phyloP scores from a whole-genome alignment of 441 rosid species.

The Sinapis alba region DNA sequence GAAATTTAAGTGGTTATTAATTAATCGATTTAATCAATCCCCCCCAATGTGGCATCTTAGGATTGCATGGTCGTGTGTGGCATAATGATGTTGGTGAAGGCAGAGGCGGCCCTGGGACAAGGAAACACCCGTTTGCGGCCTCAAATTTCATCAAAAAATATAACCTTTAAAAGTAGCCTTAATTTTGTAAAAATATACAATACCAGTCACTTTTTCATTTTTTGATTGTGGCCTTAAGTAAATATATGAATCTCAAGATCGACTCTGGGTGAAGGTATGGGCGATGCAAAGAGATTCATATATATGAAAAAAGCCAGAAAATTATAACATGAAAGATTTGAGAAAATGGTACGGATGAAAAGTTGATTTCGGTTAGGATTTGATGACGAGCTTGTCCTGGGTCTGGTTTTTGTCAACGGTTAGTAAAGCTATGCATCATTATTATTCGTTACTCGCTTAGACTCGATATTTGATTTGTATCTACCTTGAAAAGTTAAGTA shows the following conservation, averaged over 20 bases:
- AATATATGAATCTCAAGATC: too few relatives aligned
- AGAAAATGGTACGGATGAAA: slow-evolving; percentile 36
- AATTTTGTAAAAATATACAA: too few relatives aligned
- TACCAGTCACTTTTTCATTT: too few relatives aligned
- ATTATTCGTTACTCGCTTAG: too few relatives aligned
- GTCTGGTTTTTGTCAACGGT: not conserved
- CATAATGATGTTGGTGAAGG: slow-evolving; percentile 49
- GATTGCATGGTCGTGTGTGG: slow-evolving; percentile 43
- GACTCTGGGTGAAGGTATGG: slow-evolving; percentile 53
- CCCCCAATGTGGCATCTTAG: slow-evolving; percentile 48
- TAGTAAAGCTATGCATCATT: not conserved
- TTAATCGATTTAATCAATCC: not conserved
- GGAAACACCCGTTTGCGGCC: too few relatives aligned
- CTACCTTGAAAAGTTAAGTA: too few relatives aligned
- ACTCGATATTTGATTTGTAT: too few relatives aligned
- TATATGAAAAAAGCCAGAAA: slow-evolving; percentile 48
- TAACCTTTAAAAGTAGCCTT: too few relatives aligned
- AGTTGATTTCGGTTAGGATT: slow-evolving; percentile 33
- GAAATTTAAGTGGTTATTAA: not conserved
- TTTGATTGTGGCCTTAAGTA: too few relatives aligned
- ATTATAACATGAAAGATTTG: slow-evolving; percentile 60
- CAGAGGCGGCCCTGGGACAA: too few relatives aligned
- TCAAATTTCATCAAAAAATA: too few relatives aligned
- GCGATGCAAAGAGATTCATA: slow-evolving; percentile 52
- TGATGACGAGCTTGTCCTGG: not conserved